Percentiles rank a stretch among this genome's conserved stretches.
Evolutionary conservation across 2,329 filamentous ascomycete genomes (phyloP).

Genomic region (Penicillium rolfsii): DNA sequence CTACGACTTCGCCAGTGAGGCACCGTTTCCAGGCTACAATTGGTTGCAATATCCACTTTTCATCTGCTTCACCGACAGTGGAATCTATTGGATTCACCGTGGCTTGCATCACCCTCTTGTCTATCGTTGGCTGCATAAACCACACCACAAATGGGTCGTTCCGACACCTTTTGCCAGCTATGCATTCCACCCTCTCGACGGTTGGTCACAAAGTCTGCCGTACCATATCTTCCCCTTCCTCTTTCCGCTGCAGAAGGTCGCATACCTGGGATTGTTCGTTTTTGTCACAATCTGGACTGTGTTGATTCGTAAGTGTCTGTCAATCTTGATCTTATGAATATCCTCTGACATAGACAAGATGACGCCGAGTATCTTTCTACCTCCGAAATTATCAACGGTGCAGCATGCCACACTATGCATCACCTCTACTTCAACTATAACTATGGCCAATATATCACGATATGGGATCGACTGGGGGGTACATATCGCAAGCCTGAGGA

Average conservation of each 20-base stretch:
- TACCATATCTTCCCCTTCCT: slow-evolving; percentile 92
- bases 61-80: slow-evolving; percentile 81
- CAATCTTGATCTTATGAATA: neutral
- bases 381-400: slow-evolving; percentile 81
- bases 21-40: slow-evolving; percentile 76
- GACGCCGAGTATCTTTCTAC: slow-evolving; percentile 92
- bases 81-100: slow-evolving; percentile 89
- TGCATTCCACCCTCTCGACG: slow-evolving; percentile 92
- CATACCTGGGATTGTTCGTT: slow-evolving; percentile 80
- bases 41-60: slow-evolving; percentile 83
- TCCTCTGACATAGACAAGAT: slow-evolving; percentile 46
- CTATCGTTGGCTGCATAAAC: slow-evolving; percentile 91
- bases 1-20: slow-evolving; percentile 74
- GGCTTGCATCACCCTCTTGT: slow-evolving; percentile 75
- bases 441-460: slow-evolving; percentile 90
- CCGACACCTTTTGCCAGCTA: slow-evolving; percentile 89
- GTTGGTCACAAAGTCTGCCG: slow-evolving; percentile 81
- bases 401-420: slow-evolving; percentile 88
- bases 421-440: slow-evolving; percentile 89
- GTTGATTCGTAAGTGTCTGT: slow-evolving; percentile 63
- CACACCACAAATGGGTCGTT: slow-evolving; percentile 99
- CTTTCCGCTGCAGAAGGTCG: slow-evolving; percentile 88
- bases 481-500: slow-evolving; percentile 50
- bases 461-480: slow-evolving; percentile 85
- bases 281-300: slow-evolving; percentile 98